Percentiles rank a stretch among this genome's conserved stretches.
These are phyloP conservation scores for Nicotiana paniculata DNA, from an alignment of 257 asterid species.

Conservation along the genomic window DNA sequence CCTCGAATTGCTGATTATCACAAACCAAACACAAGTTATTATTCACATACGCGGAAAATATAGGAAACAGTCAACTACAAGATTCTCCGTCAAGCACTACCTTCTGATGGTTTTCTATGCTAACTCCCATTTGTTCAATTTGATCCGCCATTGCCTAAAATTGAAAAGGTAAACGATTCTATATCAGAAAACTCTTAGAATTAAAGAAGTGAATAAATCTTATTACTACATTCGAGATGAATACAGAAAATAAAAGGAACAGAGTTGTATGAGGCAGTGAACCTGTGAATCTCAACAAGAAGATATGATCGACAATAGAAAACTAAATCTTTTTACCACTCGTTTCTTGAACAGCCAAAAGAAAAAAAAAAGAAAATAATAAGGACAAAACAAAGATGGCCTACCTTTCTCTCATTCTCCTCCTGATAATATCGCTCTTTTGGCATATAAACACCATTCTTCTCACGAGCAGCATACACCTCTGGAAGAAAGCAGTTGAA, in stretches of 20 bases:
- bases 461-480: conserved; percentile 88
- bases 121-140: conserved; percentile 70
- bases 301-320: background rate
- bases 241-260: background rate
- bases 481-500: conserved; percentile 28
- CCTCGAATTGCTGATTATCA: conserved; percentile 50
- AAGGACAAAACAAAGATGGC: background rate
- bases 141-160: conserved; percentile 85
- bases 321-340: background rate
- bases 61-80: no score
- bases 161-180: background rate
- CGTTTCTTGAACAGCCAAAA: background rate
- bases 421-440: conserved; percentile 78
- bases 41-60: background rate
- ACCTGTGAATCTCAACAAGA: background rate
- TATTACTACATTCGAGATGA: background rate
- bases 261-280: background rate
- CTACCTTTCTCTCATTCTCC: conserved; percentile 45
- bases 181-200: background rate
- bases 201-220: background rate
- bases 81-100: conserved; percentile 14
- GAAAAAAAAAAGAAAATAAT: background rate
- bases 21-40: background rate
- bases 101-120: conserved; percentile 69
- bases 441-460: conserved; percentile 82